Percentiles rank a stretch among this genome's conserved stretches.
Evolutionary conservation across 176 grass and related monocot species (phyloP).

Genomic region (Avena atlantica): DNA sequence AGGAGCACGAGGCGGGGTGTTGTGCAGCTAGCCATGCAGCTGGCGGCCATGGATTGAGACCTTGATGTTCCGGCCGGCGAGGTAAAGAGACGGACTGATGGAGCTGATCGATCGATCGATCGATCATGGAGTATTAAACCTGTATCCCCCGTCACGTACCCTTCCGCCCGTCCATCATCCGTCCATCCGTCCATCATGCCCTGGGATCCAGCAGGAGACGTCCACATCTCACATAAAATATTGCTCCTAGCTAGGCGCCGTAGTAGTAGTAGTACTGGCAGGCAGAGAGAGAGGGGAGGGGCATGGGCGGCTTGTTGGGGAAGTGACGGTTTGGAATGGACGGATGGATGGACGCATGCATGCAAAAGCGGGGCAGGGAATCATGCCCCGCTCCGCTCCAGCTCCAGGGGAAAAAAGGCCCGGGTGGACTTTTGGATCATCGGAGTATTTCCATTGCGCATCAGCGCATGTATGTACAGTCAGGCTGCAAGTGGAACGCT

Average conservation of each 20-base stretch:
- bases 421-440: conserved; percentile 45
- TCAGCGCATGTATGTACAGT: too few species aligned
- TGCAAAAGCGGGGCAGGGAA: conserved; percentile 33
- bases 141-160: conserved; percentile 36
- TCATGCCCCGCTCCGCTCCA: conserved; percentile 8
- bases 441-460: neutral
- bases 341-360: conserved; percentile 57
- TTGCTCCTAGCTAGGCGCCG: neutral
- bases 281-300: neutral
- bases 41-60: conserved; percentile 31
- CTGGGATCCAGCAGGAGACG: conserved; percentile 46
- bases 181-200: conserved; percentile 18
- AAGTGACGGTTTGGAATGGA: conserved; percentile 48
- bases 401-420: neutral
- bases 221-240: conserved; percentile 55
- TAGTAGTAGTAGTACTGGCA: neutral
- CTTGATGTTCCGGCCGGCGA: neutral
- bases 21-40: neutral
- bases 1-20: neutral
- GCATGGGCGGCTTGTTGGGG: conserved; percentile 18
- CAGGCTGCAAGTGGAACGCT: too few species aligned
- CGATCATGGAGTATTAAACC: neutral
- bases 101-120: conserved; percentile 12
- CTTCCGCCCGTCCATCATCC: neutral
- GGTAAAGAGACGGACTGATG: conserved; percentile 15